Evolutionary conservation across 306 rosid species (phyloP).

Genomic region (Rosa multiflora): DNA sequence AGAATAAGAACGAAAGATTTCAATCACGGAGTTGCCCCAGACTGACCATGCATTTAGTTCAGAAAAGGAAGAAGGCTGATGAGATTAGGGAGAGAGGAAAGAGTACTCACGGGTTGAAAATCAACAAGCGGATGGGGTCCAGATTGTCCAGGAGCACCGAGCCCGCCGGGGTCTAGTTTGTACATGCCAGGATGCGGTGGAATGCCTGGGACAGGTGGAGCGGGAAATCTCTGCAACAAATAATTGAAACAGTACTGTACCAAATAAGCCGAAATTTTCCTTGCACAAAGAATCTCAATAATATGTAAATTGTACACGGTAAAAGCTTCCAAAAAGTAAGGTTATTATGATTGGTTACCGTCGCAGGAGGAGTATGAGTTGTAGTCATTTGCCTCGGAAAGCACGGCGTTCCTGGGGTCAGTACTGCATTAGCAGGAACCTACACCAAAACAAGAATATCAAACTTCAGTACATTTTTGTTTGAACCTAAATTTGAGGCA

Average conservation of each 20-base stretch:
- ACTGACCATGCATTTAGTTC: background rate
- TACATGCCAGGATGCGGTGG: conserved; percentile 61
- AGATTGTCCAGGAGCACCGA: conserved; percentile 35
- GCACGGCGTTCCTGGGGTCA: conserved; percentile 56
- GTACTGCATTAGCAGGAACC: conserved; percentile 47
- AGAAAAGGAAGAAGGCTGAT: background rate
- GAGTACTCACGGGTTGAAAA: conserved; percentile 59
- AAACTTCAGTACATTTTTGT: background rate
- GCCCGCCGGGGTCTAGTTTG: conserved; percentile 48
- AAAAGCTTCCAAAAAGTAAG: conserved; percentile 41
- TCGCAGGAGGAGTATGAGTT: conserved; percentile 21
- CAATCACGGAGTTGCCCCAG: background rate
- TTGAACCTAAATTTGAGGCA: too few species aligned
- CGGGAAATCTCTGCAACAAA: conserved; percentile 52
- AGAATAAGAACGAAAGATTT: background rate
- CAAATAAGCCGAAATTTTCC: background rate
- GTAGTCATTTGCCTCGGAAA: conserved; percentile 55
- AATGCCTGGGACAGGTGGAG: conserved; percentile 53
- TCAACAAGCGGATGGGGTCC: conserved; percentile 44
- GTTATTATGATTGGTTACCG: conserved; percentile 37
- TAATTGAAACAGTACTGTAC: background rate
- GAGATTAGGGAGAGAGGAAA: background rate
- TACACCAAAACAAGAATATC: conserved; percentile 21
- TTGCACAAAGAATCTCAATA: background rate
- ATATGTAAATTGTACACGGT: background rate